Base-by-base conservation (phyloP, 768 basidiomycete genomes). In the Hysterangium stoloniferum region DNA sequence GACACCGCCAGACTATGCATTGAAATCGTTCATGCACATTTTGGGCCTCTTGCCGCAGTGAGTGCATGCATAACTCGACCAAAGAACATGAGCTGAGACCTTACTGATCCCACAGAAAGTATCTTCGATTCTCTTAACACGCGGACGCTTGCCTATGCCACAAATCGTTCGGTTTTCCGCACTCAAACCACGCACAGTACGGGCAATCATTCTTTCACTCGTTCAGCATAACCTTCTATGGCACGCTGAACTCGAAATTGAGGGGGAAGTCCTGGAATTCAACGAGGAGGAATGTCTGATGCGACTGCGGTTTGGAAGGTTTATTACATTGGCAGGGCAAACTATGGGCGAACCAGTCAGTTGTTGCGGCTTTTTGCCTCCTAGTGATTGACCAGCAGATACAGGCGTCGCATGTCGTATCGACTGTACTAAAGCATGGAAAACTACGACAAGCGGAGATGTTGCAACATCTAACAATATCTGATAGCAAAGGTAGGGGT, bases 211-310 rank as follows among this genome's bases (percentile, higher is more conserved):
- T 17, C 70, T 96, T 38, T 77, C 84, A 38, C 76, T 97, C 47
- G 74, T 94, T 15, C 94, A 97, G 62, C 94, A 97, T 62, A 93
- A 96, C 65, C 66, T 96, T 37, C 71, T 94, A 37, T 93, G 91
- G 87, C 88, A 92, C 61, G 77, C 83, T 7, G 75, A 76, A 33
- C 75, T 75, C 4, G 81, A 82, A 7, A 79, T 81, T n/a, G 83
- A 80, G 35, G 79, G 77, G 4, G 86, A 85, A 55, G 76, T 86
- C 52, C 72, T 87, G 42, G 92, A 96, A 63, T 71, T 95, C 55
- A 91, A 92, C 59, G 68, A 80, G 12, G 78, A 85, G 48, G 90
- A 92, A 61, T 93, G 92, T 62, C 71, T 96, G 31, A 70, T 81
- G 67, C 73, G 93, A 50, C 59, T 91, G 62, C 70, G 92, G 56